Conservation (phyloP, 495 filamentous ascomycete species). For the Hamigera avellanea region DNA sequence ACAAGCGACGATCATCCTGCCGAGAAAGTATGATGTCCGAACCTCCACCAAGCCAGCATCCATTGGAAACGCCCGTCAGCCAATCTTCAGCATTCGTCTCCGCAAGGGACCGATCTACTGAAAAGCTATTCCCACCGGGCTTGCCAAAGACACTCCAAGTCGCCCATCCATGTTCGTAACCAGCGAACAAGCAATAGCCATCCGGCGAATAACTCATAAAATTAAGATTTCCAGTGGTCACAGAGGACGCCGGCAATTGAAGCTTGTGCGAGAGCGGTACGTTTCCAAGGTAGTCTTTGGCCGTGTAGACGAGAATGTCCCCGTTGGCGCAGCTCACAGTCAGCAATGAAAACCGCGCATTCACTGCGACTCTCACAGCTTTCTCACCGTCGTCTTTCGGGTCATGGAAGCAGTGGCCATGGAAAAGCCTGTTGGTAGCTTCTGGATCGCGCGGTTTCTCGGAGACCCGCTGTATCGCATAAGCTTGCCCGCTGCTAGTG, state of each 20-base stretch:
- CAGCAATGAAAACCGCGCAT: conserved; percentile 87
- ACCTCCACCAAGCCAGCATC: conserved; percentile 77
- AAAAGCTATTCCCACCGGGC: conserved; percentile 69
- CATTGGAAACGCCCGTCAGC: conserved; percentile 62
- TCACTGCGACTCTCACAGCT: conserved; percentile 70
- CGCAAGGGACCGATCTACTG: conserved; percentile 50
- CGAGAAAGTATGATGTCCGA: conserved; percentile 70
- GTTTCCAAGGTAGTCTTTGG: conserved; percentile 85
- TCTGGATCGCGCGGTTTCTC: conserved; percentile 19
- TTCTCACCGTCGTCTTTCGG: conserved; percentile 46
- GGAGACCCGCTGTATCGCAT: conserved; percentile 71
- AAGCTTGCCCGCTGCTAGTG: conserved; percentile 79
- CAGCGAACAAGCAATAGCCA: conserved; percentile 91
- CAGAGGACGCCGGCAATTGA: conserved; percentile 47
- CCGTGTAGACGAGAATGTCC: conserved; percentile 73
- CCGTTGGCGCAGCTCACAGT: conserved; percentile 79
- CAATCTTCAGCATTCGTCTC: conserved; percentile 62
- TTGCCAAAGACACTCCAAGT: conserved; percentile 98
- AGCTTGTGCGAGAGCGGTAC: conserved; percentile 83
- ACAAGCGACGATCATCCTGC: conserved; percentile 62
- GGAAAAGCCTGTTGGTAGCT: conserved; percentile 57
- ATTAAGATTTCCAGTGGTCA: conserved; percentile 55
- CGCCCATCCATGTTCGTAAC: conserved; percentile 87
- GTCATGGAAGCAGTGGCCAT: conserved; percentile 80
- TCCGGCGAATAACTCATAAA: conserved; percentile 86